A percentile compares a stretch with the other conserved stretches of the same genome.
Evolutionary conservation across 257 asterid species (phyloP).

Genomic region (Cordia subcordata): DNA sequence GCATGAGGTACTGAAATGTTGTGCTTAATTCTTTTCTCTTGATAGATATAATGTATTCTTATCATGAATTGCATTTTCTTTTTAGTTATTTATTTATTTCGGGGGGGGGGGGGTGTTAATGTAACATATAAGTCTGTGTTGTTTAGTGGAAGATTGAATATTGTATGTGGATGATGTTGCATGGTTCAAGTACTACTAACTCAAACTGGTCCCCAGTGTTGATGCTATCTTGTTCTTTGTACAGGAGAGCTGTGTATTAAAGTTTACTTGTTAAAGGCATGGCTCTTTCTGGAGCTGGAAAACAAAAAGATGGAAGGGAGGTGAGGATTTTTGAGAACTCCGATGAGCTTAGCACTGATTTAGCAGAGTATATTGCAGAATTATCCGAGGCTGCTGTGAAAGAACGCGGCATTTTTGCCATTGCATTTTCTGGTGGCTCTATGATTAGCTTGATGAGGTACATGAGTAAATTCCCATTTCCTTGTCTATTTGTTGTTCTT

Average conservation of each 20-base stretch:
- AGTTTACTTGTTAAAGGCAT: slow-evolving; percentile 39
- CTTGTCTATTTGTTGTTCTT: not conserved
- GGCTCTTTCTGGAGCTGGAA: slow-evolving; percentile 50
- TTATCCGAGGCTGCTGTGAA: slow-evolving; percentile 76
- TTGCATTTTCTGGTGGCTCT: slow-evolving; percentile 94
- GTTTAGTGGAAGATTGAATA: not conserved
- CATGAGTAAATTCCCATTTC: not conserved
- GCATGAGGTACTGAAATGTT: not conserved
- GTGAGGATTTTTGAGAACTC: slow-evolving; percentile 61
- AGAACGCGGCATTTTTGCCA: slow-evolving; percentile 76
- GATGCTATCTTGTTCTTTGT: slow-evolving; percentile 6
- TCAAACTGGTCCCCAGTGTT: slow-evolving; percentile 10
- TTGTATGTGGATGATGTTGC: slow-evolving; percentile 5
- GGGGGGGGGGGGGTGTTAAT: not conserved
- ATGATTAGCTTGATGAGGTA: slow-evolving; percentile 77
- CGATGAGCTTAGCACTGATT: slow-evolving; percentile 60
- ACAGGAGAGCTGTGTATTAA: slow-evolving; percentile 19
- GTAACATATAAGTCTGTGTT: not conserved
- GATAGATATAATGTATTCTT: no score
- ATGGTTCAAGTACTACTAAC: slow-evolving; percentile 13
- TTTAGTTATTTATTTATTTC: no score
- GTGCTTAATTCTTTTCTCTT: not conserved
- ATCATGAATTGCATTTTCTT: no score
- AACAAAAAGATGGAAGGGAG: slow-evolving; percentile 50
- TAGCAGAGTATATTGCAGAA: slow-evolving; percentile 85